Conservation (phyloP, 805 yeast genomes). For the Myxozyma nipponensis region DNA sequence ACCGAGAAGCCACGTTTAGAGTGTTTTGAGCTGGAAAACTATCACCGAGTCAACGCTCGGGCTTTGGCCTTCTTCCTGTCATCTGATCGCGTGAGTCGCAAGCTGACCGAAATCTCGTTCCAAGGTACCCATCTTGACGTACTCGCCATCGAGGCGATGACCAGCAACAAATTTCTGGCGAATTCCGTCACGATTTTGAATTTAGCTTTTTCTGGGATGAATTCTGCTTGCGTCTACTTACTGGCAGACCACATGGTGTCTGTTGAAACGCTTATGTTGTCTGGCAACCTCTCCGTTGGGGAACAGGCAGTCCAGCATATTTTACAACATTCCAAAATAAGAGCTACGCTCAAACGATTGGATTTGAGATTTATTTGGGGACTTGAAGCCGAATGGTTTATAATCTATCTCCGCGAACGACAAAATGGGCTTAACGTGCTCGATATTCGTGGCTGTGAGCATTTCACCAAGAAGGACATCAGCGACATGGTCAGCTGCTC, state of each 20-base stretch:
- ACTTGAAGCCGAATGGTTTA: constrained; percentile 4
- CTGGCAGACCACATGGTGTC: constrained; percentile 3
- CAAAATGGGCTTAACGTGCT: not conserved
- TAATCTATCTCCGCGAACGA: not conserved
- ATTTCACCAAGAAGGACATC: constrained; percentile 3
- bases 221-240: not conserved
- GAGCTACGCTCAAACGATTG: not conserved
- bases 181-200: constrained; percentile 1
- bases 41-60: not conserved
- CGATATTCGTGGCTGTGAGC: constrained; percentile 14
- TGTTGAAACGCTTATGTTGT: constrained; percentile 3
- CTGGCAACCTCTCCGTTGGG: constrained; percentile 8
- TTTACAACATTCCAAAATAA: not conserved
- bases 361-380: constrained; percentile 13
- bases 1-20: not conserved
- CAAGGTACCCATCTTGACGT: constrained; percentile 3
- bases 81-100: not conserved
- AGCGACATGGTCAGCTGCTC: constrained; percentile 1
- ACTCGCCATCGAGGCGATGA: not conserved
- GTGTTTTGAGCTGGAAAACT: constrained; percentile 4
- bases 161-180: not conserved
- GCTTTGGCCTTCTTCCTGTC: constrained; percentile 3
- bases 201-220: constrained; percentile 3
- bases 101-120: not conserved
- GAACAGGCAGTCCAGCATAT: not conserved